Evolutionary conservation across 768 basidiomycete genomes (phyloP), one percentile per base, ranked within the genome.

Genomic region (Trametes villosa): DNA sequence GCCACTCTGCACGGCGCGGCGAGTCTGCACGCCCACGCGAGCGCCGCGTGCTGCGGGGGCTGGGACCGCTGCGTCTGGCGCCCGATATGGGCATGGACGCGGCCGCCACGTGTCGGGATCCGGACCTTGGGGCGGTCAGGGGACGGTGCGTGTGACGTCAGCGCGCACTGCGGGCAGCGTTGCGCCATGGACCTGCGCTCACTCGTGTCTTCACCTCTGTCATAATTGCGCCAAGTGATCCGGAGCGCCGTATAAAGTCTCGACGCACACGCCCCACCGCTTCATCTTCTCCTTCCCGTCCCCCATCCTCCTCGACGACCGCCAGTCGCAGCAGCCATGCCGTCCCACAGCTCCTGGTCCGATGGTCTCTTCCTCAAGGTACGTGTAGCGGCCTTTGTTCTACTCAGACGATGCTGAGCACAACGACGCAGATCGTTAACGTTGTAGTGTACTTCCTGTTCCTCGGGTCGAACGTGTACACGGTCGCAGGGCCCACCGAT

Each of bases 391-490:
- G 6, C 9, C 34, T 38, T 1, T 30, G 17, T 6, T n/a, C 6
- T 6, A 24, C 34, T 13, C 45, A n/a, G 8, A 13, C 13, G 15
- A 1, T 18, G 27, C 55, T 67, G 33, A 60, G 38, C n/a, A 36
- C 31, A 24, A 33, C 5, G 44, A 26, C 8, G 26, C 4, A 88
- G 86, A 78, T 96, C 68, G 75, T 85, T 63, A 97, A 97, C 76
- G 81, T 96, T 57, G 57, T 94, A 55, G 87, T 90, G 47, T 96
- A 92, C 72, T 82, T 93, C 70, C 71, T 90, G 60, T 94, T 96
- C 76, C 79, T 96, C n/a, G 94, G 92, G 31, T 90, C 89, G 38
- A 96, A 96, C 75, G 81, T 95, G 57, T 96, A 93, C 81, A 89
- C 88, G 53, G 83, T 94, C 62, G 87, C 92, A 7, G 83, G 85